Evolutionary conservation across 768 basidiomycete genomes (phyloP).

Genomic region (Termitomyces bulborhizus): DNA sequence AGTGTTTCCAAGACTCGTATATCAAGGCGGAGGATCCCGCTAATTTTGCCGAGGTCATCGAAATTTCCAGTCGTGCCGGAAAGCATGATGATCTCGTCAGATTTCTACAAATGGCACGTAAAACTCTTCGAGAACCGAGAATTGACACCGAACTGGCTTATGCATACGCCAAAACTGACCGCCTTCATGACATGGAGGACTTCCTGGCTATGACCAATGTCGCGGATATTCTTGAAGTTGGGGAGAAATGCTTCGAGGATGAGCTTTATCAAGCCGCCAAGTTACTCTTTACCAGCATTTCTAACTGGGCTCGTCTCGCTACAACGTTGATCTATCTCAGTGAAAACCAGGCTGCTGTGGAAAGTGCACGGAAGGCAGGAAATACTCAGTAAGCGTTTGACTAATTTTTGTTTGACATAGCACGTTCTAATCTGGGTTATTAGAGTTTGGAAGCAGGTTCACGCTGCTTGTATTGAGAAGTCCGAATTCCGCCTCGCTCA

Average conservation of each 20-base stretch:
- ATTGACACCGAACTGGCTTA: conserved; percentile 98
- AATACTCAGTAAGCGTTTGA: conserved; percentile 81
- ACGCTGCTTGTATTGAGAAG: conserved; percentile 97
- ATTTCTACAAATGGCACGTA: conserved; percentile 98
- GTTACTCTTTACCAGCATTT: conserved; percentile 92
- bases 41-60: conserved; percentile 93
- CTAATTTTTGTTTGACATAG: not conserved
- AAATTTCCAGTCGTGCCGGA: conserved; percentile 91
- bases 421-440: conserved; percentile 6
- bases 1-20: conserved; percentile 68
- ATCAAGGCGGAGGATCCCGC: conserved; percentile 95
- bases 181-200: conserved; percentile 99
- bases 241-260: conserved; percentile 99
- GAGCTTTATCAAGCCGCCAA: conserved; percentile 97
- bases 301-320: conserved; percentile 97
- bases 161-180: conserved; percentile 96
- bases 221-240: conserved; percentile 92
- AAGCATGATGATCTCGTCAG: conserved; percentile 91
- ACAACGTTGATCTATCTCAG: conserved; percentile 98
- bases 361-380: conserved; percentile 98
- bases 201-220: conserved; percentile 99
- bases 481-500: conserved; percentile 95
- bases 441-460: conserved; percentile 99
- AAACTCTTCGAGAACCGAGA: conserved; percentile 91
- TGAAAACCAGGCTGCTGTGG: conserved; percentile 97